phyloP scores from a whole-genome alignment of 2,329 filamentous ascomycete species.

The Cadophora luteo-olivacea region DNA sequence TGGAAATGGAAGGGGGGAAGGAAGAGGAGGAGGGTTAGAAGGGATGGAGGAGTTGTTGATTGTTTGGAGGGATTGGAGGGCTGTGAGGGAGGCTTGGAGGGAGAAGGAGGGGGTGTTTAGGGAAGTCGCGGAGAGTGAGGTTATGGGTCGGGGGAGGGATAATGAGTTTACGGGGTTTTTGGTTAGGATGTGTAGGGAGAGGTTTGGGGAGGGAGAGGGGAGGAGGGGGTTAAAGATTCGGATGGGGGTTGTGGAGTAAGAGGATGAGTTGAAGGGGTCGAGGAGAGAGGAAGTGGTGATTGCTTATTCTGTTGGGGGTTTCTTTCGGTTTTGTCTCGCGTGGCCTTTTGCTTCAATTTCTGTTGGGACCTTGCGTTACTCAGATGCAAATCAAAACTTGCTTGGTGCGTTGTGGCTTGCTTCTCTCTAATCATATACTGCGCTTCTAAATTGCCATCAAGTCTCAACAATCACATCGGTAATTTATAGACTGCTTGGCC shows the following conservation, averaged over 20 bases:
- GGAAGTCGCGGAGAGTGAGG: neutral
- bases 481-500: too few relatives aligned
- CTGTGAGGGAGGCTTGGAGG: neutral
- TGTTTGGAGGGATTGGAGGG: slow-evolving; percentile 13
- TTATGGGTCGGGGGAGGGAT: neutral
- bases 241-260: neutral
- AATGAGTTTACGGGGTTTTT: neutral
- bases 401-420: too few relatives aligned
- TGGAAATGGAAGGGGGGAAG: neutral
- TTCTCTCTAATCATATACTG: too few relatives aligned
- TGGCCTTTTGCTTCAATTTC: too few relatives aligned
- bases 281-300: too few relatives aligned
- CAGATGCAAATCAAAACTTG: too few relatives aligned
- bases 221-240: neutral
- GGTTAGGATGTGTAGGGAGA: neutral
- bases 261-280: too few relatives aligned
- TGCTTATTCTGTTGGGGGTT: too few relatives aligned
- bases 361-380: too few relatives aligned
- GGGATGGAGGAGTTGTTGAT: neutral
- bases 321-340: too few relatives aligned
- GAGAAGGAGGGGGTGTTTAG: neutral
- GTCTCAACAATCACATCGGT: too few relatives aligned
- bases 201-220: neutral
- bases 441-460: too few relatives aligned
- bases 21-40: neutral